Evolutionary conservation across 306 rosid species (phyloP).

Genomic region (Datisca glomerata): DNA sequence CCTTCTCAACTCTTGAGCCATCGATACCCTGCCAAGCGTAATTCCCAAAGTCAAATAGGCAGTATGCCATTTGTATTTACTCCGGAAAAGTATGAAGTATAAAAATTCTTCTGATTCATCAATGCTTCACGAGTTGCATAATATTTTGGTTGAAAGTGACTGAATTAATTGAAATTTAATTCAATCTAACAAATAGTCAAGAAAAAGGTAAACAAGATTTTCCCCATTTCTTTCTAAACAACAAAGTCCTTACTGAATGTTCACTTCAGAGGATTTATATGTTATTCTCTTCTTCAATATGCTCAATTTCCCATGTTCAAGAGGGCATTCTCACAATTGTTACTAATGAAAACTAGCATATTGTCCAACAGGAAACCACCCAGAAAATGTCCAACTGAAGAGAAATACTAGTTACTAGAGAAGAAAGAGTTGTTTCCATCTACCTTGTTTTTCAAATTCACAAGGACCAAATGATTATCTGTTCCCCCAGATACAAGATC

Average conservation of each 20-base stretch:
- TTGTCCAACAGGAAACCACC: neutral
- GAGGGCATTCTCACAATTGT: no score
- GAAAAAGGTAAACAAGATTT: neutral
- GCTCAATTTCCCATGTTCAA: no score
- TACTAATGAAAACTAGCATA: neutral
- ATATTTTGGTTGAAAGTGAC: no score
- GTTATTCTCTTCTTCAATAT: no score
- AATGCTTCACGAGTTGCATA: no score
- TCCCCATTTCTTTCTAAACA: neutral
- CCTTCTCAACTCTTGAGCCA: conserved; percentile 96
- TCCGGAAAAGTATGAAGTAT: no score
- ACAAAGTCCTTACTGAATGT: neutral
- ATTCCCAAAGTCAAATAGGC: no score
- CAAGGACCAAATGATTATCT: conserved; percentile 80
- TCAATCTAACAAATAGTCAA: no score
- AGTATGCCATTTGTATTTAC: no score
- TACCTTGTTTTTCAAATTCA: conserved; percentile 85
- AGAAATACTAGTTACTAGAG: conserved; percentile 4
- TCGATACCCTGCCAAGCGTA: conserved; percentile 70
- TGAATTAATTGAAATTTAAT: no score
- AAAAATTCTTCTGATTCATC: no score
- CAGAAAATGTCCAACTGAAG: neutral
- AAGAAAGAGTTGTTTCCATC: conserved; percentile 12
- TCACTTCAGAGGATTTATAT: neutral
- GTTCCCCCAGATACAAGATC: conserved; percentile 96